A percentile compares a stretch with the other conserved stretches of the same genome.
Evolutionary conservation across 306 rosid species (phyloP).

Genomic region (Lupinus albus): DNA sequence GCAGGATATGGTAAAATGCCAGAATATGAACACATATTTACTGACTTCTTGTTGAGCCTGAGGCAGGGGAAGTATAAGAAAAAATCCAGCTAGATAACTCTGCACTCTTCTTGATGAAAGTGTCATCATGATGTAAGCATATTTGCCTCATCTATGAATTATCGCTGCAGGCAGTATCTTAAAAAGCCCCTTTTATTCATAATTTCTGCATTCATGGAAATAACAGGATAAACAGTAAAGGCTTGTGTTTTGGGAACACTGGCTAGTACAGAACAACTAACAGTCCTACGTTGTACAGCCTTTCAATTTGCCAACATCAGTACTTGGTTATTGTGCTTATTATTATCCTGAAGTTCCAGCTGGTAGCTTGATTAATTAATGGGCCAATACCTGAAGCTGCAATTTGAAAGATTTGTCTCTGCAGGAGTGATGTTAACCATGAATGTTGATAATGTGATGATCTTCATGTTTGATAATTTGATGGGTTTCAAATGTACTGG

Average conservation of each 20-base stretch:
- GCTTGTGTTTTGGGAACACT: constrained; percentile 16
- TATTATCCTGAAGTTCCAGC: constrained; percentile 18
- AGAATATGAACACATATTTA: constrained; percentile 88
- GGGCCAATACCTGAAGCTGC: background rate
- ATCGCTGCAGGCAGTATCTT: constrained; percentile 3
- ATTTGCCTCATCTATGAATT: background rate
- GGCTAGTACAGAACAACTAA: constrained; percentile 8
- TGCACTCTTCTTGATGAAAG: constrained; percentile 13
- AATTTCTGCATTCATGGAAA: background rate
- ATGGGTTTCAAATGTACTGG: constrained; percentile 39
- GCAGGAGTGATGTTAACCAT: background rate
- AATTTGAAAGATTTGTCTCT: constrained; percentile 20
- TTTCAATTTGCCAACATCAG: background rate
- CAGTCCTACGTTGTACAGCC: constrained; percentile 2
- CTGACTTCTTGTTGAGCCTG: constrained; percentile 81
- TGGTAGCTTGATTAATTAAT: background rate
- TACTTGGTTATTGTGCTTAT: background rate
- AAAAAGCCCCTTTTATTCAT: background rate
- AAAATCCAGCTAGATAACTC: constrained; percentile 48
- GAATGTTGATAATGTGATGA: constrained; percentile 34
- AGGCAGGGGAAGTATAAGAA: constrained; percentile 61
- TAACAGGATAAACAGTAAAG: background rate
- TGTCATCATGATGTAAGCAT: constrained; percentile 29
- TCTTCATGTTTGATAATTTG: constrained; percentile 24
- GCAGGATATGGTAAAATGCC: constrained; percentile 97